These are phyloP conservation scores for Neurospora sp. DNA, from an alignment of 495 filamentous ascomycete genomes.

Conservation along the genomic window DNA sequence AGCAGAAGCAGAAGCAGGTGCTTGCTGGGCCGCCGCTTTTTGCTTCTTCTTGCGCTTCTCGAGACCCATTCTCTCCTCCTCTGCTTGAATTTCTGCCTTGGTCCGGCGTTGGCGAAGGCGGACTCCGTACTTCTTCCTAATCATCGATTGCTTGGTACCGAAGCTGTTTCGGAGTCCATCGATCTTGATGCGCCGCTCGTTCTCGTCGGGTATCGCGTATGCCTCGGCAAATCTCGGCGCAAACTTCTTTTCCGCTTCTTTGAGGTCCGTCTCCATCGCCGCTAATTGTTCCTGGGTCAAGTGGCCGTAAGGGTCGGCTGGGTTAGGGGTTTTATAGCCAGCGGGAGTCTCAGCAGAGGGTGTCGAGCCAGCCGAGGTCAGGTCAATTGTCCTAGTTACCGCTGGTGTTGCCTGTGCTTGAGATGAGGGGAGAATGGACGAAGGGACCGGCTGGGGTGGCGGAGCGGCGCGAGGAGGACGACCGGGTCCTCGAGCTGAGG, in stretches of 20 bases:
- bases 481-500: conserved; percentile 7
- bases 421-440: neutral
- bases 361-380: neutral
- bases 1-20: neutral
- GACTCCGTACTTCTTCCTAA: conserved; percentile 39
- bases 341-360: conserved; percentile 1
- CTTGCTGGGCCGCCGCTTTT: conserved; percentile 10
- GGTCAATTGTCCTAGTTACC: neutral
- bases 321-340: conserved; percentile 6
- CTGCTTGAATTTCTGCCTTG: conserved; percentile 31
- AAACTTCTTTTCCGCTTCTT: conserved; percentile 26
- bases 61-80: conserved; percentile 29
- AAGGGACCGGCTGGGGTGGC: conserved; percentile 3
- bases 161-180: conserved; percentile 36
- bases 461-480: conserved; percentile 3
- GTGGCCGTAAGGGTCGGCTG: conserved; percentile 30
- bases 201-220: conserved; percentile 24
- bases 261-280: conserved; percentile 26
- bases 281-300: conserved; percentile 16
- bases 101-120: conserved; percentile 35
- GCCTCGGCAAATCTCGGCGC: conserved; percentile 29
- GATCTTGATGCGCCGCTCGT: conserved; percentile 18
- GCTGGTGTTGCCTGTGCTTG: neutral
- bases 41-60: neutral
- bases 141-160: conserved; percentile 39